phyloP scores from a whole-genome alignment of 169 alveolate species.

The Plasmodium knowlesi region DNA sequence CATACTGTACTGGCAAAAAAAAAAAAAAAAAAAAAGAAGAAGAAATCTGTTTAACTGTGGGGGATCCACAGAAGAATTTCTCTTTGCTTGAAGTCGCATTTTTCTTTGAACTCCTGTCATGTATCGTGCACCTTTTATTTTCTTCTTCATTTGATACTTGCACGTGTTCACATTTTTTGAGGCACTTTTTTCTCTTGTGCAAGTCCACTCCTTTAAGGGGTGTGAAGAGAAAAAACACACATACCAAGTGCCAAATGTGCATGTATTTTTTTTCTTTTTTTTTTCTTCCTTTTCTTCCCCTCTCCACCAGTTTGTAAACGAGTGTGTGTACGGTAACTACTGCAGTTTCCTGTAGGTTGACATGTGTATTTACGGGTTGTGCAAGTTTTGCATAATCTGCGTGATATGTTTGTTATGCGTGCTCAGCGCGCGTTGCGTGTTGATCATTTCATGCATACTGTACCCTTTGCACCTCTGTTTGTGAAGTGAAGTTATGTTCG shows the following conservation, averaged over 20 bases:
- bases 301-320: background rate
- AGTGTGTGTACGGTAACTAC: background rate
- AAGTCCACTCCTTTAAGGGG: background rate
- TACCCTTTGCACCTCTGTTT: background rate
- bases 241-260: background rate
- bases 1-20: background rate
- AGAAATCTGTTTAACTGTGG: background rate
- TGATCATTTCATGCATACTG: background rate
- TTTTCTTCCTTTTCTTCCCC: too few relatives aligned
- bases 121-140: background rate
- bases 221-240: background rate
- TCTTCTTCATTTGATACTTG: background rate
- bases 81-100: background rate
- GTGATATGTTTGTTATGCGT: background rate
- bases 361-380: background rate
- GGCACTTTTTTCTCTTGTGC: background rate
- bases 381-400: background rate
- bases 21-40: background rate
- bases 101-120: background rate
- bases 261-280: background rate
- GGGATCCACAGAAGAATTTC: conserved; percentile 14
- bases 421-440: background rate
- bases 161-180: background rate
- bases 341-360: background rate
- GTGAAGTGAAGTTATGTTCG: background rate